phyloP scores from a whole-genome alignment of 73 alveolate genomes.

The Halteria grandinella region DNA sequence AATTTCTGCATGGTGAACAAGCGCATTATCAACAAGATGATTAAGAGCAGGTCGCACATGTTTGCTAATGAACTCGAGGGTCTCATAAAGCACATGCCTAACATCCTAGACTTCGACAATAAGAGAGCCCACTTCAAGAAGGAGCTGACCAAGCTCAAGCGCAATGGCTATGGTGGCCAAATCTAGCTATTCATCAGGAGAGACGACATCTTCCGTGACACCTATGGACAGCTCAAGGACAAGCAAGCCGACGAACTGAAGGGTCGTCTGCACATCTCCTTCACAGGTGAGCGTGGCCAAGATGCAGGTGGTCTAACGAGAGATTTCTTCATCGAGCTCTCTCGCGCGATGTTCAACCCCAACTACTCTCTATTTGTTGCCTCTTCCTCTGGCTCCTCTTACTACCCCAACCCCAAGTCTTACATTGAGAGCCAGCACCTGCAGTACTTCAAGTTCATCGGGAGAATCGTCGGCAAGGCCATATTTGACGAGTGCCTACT shows the following conservation, averaged over 20 bases:
- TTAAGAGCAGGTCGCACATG: neutral
- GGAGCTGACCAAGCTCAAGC: conserved; percentile 60
- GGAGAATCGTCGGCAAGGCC: conserved; percentile 98
- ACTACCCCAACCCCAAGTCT: conserved; percentile 80
- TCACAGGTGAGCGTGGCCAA: conserved; percentile 96
- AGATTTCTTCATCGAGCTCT: conserved; percentile 96
- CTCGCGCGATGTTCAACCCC: conserved; percentile 98
- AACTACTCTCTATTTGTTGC: conserved; percentile 86
- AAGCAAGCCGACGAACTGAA: conserved; percentile 78
- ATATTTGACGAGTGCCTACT: conserved; percentile 90
- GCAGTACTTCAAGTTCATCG: conserved; percentile 96
- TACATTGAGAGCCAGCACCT: conserved; percentile 85
- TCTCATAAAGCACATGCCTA: conserved; percentile 53
- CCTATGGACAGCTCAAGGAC: conserved; percentile 71
- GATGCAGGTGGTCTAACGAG: conserved; percentile 99
- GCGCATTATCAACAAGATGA: conserved; percentile 27
- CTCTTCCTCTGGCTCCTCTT: conserved; percentile 80
- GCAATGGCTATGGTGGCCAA: conserved; percentile 34
- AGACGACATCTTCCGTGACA: conserved; percentile 77
- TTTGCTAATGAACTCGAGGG: conserved; percentile 28
- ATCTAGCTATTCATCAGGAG: conserved; percentile 73
- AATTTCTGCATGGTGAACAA: conserved; percentile 35
- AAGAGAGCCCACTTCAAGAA: conserved; percentile 79
- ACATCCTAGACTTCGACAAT: conserved; percentile 83
- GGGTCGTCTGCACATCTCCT: conserved; percentile 76